Evolutionary conservation across 2,329 filamentous ascomycete genomes (phyloP), one percentile per base, ranked within the genome.

Genomic region (Anthostomella pinea): DNA sequence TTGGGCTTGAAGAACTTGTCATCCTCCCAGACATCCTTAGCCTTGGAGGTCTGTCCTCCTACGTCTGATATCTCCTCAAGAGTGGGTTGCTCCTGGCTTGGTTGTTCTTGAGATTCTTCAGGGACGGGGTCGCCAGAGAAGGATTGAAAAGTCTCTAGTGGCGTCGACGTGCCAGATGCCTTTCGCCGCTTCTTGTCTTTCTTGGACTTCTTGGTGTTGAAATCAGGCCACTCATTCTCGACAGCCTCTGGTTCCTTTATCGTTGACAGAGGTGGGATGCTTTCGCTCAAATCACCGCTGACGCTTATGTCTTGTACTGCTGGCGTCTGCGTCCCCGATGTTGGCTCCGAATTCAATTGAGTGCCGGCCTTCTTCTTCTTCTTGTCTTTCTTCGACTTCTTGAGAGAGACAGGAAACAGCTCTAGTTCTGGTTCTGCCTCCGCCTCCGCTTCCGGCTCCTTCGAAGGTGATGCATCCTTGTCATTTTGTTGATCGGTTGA

Each of bases 301-400:
- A 14, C n/a, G 20, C 30, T 38, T 18, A 20, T 16, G 26, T 45
- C 35, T 43, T 46, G 38, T 35, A 28, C 30, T 20, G 34, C 27
- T 7, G 46, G 41, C 24, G 38, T 48, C 33, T 48, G 46, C 17
- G 15, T 29, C 21, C 31, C 45, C 16, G 45, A 49, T 21, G 18
- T 19, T 36, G 41, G 17, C 33, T 51, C 51, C n/a, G 41, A 43
- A n/a, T 54, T 53, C 10, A 44, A 14, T 25, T 46, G 42, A 22
- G 27, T 34, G 14, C 49, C 34, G 33, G 45, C 24, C 39, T 59
- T 53, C 47, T 60, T 66, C 58, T 50, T 63, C 54, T 62, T 63
- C 51, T 62, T 63, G 37, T 57, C 51, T 37, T 65, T 66, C 46
- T 65, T 65, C 13, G 49, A 48, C 30, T 47, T 63, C 43, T 64